Evolutionary conservation across 495 filamentous ascomycete genomes (phyloP).

Genomic region (Terfezia boudieri): DNA sequence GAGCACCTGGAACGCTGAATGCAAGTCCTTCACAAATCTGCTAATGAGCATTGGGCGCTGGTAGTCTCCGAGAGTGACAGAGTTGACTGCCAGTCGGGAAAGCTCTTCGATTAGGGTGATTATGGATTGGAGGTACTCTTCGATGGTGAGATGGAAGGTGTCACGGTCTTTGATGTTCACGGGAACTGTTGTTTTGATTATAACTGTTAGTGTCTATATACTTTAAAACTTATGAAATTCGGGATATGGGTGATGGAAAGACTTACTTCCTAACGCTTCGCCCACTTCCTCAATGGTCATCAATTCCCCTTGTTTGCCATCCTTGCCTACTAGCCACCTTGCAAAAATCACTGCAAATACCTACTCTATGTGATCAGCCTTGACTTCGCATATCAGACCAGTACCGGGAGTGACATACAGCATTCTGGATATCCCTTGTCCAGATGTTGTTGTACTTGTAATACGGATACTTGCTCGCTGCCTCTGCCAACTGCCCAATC

Average conservation of each 20-base stretch:
- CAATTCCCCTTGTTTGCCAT: constrained; percentile 24
- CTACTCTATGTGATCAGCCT: constrained; percentile 20
- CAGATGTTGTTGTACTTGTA: constrained; percentile 87
- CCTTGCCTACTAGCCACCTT: constrained; percentile 11
- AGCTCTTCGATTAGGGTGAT: constrained; percentile 79
- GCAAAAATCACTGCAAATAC: constrained; percentile 21
- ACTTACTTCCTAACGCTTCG: constrained; percentile 44
- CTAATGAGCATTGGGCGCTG: constrained; percentile 63
- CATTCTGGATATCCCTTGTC: constrained; percentile 65
- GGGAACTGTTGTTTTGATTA: constrained; percentile 39
- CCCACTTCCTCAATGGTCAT: constrained; percentile 78
- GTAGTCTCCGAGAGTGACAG: constrained; percentile 80
- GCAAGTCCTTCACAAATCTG: constrained; percentile 82
- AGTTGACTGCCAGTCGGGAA: constrained; percentile 79
- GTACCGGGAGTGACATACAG: constrained; percentile 27
- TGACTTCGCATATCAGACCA: background rate
- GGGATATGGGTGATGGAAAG: background rate
- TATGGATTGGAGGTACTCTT: constrained; percentile 81
- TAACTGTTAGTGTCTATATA: too few species aligned
- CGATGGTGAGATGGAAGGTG: constrained; percentile 82
- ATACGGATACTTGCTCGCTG: constrained; percentile 69
- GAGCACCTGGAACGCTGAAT: constrained; percentile 85
- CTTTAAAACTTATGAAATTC: too few species aligned
- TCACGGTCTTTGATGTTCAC: constrained; percentile 80
- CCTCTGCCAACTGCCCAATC: constrained; percentile 36